Base-by-base conservation (phyloP, 2,329 filamentous ascomycete genomes). In the Fonsecaea monophora region DNA sequence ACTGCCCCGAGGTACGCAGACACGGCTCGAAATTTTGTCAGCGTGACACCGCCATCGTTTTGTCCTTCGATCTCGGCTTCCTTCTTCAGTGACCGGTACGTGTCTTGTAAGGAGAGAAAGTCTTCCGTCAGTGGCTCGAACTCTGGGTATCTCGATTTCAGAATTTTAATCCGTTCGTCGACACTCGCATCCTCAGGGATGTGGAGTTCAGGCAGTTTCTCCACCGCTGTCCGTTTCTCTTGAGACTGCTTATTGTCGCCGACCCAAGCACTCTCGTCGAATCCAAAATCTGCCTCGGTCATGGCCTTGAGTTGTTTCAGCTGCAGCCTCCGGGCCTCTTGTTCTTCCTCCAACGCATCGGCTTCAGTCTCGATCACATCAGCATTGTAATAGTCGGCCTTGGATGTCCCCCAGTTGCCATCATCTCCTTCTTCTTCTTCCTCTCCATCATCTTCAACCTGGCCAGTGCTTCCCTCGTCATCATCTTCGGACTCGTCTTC, bases 381-480 rank as follows among this genome's bases (percentile, higher is more conserved):
- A 72, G 92, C 92, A 81, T 96, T 87, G 80, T 99, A 99, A 80
- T 97, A 96, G 73, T 97, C 94, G 68, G 90, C 90, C 77, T 88
- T 94, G 2, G 92, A 93, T 4, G 90, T 86, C 35, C 94, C 95
- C 94, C 95, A 98, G 76, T 89, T 94, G 50, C 87, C 88, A 60
- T 88, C 78, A 18, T 85, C 84, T 7, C 86, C 85, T 34, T 84
- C 81, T 21, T 84, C 81, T 21, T 82, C 84, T 50, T 87, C 87
- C 2, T 83, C 85, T 25, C 75, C 32, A 72, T 89, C 94, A 45
- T 75, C 34, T 73, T 89, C 94, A 48, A 87, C 89, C 59, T 87
- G 77, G 18, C 87, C 84, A 4, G 86, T 85, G 37, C 82, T 80
- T 13, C 81, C 84, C 48, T 88, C 87, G 3, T 83, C 84, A 21